A percentile compares a stretch with the other conserved stretches of the same genome.
phyloP scores from a whole-genome alignment of 352 stramenopile species.

The Pythium pectinolyticum region DNA sequence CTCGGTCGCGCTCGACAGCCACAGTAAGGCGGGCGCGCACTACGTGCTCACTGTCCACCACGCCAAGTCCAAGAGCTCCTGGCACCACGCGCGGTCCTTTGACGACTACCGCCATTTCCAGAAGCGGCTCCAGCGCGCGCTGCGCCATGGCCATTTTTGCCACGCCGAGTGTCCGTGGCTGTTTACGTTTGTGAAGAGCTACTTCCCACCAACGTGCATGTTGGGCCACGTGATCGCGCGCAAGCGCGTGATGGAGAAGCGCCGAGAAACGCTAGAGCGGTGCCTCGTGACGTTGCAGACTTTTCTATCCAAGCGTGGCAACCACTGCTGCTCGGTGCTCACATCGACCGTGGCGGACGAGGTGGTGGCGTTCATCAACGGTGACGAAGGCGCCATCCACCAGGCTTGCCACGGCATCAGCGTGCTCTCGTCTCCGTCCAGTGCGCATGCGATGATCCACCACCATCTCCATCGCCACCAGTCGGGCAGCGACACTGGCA shows the following conservation, averaged over 20 bases:
- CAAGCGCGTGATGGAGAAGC: constrained; percentile 12
- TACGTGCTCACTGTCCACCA: constrained; percentile 52
- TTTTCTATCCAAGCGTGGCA: constrained; percentile 20
- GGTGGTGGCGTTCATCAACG: constrained; percentile 27
- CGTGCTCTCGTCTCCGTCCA: background rate
- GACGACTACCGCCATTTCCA: constrained; percentile 23
- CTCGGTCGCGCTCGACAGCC: constrained; percentile 24
- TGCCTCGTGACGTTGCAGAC: constrained; percentile 24
- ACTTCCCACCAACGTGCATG: constrained; percentile 18
- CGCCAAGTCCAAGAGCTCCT: constrained; percentile 3
- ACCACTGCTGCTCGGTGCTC: constrained; percentile 28
- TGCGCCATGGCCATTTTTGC: constrained; percentile 26
- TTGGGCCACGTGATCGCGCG: constrained; percentile 13
- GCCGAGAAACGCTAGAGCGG: constrained; percentile 17
- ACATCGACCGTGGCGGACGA: constrained; percentile 17
- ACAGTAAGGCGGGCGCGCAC: constrained; percentile 42
- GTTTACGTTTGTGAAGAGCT: constrained; percentile 22
- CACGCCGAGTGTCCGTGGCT: constrained; percentile 24
- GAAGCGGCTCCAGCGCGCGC: constrained; percentile 7
- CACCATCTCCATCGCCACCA: no score
- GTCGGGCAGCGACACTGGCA: background rate
- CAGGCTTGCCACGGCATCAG: background rate
- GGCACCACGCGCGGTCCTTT: constrained; percentile 4
- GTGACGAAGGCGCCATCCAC: constrained; percentile 11
- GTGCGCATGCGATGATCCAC: no score